phyloP scores from a whole-genome alignment of 163 green algal genomes.

The Prototheca cutis region DNA sequence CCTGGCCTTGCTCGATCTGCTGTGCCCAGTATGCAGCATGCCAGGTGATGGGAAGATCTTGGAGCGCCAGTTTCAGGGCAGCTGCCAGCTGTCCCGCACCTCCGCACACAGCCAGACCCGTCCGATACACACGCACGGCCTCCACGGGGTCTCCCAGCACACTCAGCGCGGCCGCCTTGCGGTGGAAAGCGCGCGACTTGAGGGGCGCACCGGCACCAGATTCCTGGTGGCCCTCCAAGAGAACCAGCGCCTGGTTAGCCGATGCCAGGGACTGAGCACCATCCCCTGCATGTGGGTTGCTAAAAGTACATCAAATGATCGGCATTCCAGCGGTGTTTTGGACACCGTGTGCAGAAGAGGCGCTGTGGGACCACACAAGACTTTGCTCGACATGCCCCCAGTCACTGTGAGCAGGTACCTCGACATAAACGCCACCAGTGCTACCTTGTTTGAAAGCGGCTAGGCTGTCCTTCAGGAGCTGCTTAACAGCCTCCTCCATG shows the following conservation, averaged over 20 bases:
- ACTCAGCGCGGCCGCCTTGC: constrained; percentile 18
- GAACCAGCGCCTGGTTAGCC: background rate
- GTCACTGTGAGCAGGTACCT: no score
- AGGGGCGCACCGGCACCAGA: no score
- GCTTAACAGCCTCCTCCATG: background rate
- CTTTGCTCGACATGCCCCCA: no score
- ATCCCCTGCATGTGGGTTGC: no score
- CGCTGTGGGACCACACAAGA: no score
- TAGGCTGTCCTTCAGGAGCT: background rate
- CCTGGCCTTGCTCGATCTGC: constrained; percentile 14
- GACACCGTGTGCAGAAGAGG: no score
- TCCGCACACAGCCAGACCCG: constrained; percentile 5
- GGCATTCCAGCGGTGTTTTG: no score
- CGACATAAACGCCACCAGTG: no score
- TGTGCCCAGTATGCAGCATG: constrained; percentile 24
- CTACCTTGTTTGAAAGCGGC: background rate
- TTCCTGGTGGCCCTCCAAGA: no score
- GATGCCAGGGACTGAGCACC: background rate
- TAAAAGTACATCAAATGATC: no score
- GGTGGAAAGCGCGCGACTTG: constrained; percentile 19
- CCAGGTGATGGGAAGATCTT: constrained; percentile 14
- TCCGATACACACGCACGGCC: constrained; percentile 8
- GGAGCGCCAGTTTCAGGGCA: constrained; percentile 7
- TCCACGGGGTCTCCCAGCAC: constrained; percentile 10
- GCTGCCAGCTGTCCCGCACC: constrained; percentile 4